Conservation (phyloP, 768 basidiomycete species). For the Flagelloscypha sp. region DNA sequence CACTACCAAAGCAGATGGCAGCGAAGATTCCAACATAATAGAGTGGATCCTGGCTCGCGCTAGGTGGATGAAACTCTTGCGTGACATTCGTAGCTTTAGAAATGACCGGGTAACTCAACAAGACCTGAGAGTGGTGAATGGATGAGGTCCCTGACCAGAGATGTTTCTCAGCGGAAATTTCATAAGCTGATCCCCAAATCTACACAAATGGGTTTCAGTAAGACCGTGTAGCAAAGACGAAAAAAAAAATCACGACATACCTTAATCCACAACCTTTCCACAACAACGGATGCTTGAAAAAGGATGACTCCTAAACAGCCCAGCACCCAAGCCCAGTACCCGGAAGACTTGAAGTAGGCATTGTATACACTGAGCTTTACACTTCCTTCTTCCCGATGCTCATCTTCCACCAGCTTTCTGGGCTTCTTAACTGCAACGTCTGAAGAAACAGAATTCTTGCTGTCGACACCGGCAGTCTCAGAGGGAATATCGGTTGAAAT, state of each 20-base stretch:
- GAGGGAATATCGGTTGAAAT: background rate
- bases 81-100: too few species aligned
- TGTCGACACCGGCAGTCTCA: constrained; percentile 9
- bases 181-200: constrained; percentile 66
- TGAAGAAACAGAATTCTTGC: too few species aligned
- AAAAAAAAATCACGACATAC: constrained; percentile 10
- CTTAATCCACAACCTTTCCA: constrained; percentile 40
- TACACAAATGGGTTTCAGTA: constrained; percentile 14
- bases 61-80: too few species aligned
- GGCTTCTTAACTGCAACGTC: constrained; percentile 21
- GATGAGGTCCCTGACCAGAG: too few species aligned
- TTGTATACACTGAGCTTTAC: constrained; percentile 30
- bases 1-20: constrained; percentile 28
- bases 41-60: constrained; percentile 34
- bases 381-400: constrained; percentile 36
- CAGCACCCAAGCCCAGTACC: constrained; percentile 34
- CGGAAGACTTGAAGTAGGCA: constrained; percentile 29
- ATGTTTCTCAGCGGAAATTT: constrained; percentile 4
- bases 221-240: background rate
- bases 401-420: constrained; percentile 35
- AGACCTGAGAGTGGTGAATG: too few species aligned
- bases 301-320: constrained; percentile 20
- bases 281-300: constrained; percentile 23
- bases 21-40: constrained; percentile 36
- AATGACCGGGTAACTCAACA: too few species aligned